Conservation (phyloP, 2,329 filamentous ascomycete genomes). For the Trichoderma aggressivum region DNA sequence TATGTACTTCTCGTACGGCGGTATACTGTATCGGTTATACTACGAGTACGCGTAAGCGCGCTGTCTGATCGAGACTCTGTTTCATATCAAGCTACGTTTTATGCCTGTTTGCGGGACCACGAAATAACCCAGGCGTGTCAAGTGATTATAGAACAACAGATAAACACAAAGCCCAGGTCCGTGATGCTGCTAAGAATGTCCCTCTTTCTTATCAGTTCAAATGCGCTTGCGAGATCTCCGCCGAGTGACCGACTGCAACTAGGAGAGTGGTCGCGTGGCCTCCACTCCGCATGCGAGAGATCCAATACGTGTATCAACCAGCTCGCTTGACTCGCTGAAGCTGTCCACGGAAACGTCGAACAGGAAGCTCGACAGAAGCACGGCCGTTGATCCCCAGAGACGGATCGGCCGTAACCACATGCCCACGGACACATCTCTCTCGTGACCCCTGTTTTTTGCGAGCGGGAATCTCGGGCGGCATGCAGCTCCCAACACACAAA, state of each 20-base stretch:
- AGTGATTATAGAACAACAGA: neutral
- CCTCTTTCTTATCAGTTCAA: neutral
- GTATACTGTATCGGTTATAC: neutral
- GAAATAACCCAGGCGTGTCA: neutral
- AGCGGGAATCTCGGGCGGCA: constrained; percentile 11
- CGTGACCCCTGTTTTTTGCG: neutral
- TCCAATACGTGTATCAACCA: constrained; percentile 10
- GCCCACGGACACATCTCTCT: neutral
- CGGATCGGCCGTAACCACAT: constrained; percentile 2
- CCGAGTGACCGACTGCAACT: neutral
- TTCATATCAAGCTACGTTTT: constrained; percentile 6
- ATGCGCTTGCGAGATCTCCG: neutral
- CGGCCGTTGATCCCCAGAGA: neutral
- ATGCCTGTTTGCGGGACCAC: neutral
- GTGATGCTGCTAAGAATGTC: neutral
- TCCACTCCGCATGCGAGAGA: constrained; percentile 1
- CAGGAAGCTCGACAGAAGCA: neutral
- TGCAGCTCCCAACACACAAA: constrained; percentile 4
- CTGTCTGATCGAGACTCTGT: neutral
- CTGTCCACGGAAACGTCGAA: neutral
- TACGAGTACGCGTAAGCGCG: neutral
- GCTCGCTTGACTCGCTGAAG: neutral
- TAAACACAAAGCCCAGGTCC: neutral
- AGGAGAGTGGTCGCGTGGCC: constrained; percentile 4
- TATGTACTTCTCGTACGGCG: neutral